A percentile compares a stretch with the other conserved stretches of the same genome.
These are phyloP conservation scores for Priceomyces medius DNA, from an alignment of 805 yeast species.

Conservation along the genomic window DNA sequence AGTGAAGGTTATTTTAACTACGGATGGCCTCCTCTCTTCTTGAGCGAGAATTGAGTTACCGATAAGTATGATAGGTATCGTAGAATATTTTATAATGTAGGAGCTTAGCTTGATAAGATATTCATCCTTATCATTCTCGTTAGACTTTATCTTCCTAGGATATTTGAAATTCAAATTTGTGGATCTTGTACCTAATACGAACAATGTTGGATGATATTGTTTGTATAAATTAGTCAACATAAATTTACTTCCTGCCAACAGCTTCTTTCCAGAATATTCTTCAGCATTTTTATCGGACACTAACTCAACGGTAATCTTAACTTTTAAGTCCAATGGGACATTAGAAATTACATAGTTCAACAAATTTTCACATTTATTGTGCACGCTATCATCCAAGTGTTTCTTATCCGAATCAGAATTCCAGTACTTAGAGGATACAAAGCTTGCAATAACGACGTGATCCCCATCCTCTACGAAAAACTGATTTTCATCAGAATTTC, in stretches of 20 bases:
- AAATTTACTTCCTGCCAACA: constrained; percentile 27
- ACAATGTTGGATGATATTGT: constrained; percentile 42
- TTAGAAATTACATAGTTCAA: constrained; percentile 20
- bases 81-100: constrained; percentile 37
- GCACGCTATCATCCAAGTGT: constrained; percentile 18
- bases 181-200: constrained; percentile 38
- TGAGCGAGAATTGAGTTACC: constrained; percentile 20
- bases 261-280: constrained; percentile 5
- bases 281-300: constrained; percentile 20
- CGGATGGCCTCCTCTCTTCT: neutral
- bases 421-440: constrained; percentile 25
- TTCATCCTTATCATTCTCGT: constrained; percentile 14
- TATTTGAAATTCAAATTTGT: constrained; percentile 43
- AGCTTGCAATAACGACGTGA: constrained; percentile 34
- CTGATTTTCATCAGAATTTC: constrained; percentile 6
- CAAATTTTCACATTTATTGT: constrained; percentile 25
- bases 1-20: neutral
- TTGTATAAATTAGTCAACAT: constrained; percentile 36
- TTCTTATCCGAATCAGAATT: constrained; percentile 9
- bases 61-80: constrained; percentile 39
- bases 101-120: constrained; percentile 37
- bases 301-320: constrained; percentile 42
- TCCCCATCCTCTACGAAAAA: constrained; percentile 38
- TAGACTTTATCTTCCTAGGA: constrained; percentile 27
- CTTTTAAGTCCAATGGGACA: constrained; percentile 17